Conservation (phyloP, 2,329 filamentous ascomycete genomes). For the Penicillium concentricum region DNA sequence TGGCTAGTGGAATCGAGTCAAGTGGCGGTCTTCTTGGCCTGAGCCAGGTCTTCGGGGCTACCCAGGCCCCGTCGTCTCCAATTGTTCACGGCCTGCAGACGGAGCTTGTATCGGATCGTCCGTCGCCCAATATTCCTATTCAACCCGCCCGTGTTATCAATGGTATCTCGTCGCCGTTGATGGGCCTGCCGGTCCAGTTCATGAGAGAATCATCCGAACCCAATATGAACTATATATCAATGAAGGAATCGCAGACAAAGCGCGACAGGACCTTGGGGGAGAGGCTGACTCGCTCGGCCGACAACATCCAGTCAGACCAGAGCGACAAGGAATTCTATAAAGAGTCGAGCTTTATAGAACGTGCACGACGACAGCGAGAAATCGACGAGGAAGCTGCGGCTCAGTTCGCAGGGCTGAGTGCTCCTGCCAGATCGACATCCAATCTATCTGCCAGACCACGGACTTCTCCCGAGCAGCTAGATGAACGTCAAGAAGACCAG, state of each 20-base stretch:
- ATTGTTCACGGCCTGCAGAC: slow-evolving; percentile 36
- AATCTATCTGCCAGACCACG: not conserved
- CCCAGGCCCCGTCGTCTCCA: slow-evolving; percentile 50
- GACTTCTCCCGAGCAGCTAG: slow-evolving; percentile 2
- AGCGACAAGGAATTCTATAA: slow-evolving; percentile 46
- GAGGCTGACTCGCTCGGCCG: slow-evolving; percentile 36
- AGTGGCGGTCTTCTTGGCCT: slow-evolving; percentile 44
- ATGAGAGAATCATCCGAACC: slow-evolving; percentile 42
- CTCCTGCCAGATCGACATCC: slow-evolving; percentile 27
- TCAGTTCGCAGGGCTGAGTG: slow-evolving; percentile 38
- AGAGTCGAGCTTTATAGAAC: slow-evolving; percentile 41
- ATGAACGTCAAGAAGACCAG: slow-evolving; percentile 17
- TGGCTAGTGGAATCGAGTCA: slow-evolving; percentile 36
- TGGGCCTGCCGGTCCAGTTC: slow-evolving; percentile 32
- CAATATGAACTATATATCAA: slow-evolving; percentile 44
- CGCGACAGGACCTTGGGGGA: slow-evolving; percentile 36
- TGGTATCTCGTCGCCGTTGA: slow-evolving; percentile 40
- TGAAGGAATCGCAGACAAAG: slow-evolving; percentile 47
- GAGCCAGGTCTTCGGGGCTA: slow-evolving; percentile 50
- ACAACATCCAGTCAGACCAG: slow-evolving; percentile 34
- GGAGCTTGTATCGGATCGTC: slow-evolving; percentile 46
- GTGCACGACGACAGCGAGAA: slow-evolving; percentile 32
- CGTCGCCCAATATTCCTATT: slow-evolving; percentile 50
- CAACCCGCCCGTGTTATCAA: slow-evolving; percentile 37
- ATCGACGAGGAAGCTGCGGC: slow-evolving; percentile 35